Evolutionary conservation across 768 basidiomycete species (phyloP).

Genomic region (Coprinopsis cinerea): DNA sequence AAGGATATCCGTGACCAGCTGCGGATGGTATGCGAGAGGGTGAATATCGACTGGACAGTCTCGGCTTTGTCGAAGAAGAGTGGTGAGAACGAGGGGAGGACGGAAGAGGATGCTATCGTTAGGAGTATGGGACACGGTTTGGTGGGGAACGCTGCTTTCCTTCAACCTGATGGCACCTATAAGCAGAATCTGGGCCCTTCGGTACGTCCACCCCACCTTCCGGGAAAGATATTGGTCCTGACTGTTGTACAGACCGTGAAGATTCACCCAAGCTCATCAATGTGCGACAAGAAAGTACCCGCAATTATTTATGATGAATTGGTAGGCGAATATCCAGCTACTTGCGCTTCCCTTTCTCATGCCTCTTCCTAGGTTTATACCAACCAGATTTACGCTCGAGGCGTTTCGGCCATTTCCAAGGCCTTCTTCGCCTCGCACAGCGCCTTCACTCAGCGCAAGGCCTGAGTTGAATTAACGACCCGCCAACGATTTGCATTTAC

Average conservation of each 20-base stretch:
- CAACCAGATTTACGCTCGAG: conserved; percentile 82
- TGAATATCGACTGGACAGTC: conserved; percentile 52
- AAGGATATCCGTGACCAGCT: conserved; percentile 78
- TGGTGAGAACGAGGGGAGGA: background rate
- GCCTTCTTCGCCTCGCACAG: conserved; percentile 32
- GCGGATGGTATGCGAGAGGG: conserved; percentile 51
- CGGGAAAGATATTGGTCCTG: background rate
- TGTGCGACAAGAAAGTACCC: conserved; percentile 75
- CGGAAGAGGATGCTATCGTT: conserved; percentile 60
- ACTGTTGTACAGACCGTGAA: conserved; percentile 53
- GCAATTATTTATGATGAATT: conserved; percentile 93
- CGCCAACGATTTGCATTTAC: too few relatives aligned
- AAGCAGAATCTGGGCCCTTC: conserved; percentile 72
- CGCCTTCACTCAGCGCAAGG: conserved; percentile 27
- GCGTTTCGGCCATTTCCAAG: conserved; percentile 79
- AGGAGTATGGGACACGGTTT: conserved; percentile 71
- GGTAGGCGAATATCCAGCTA: conserved; percentile 35
- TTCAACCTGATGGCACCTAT: conserved; percentile 85
- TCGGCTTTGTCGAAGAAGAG: conserved; percentile 21
- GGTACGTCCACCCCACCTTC: conserved; percentile 34
- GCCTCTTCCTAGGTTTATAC: conserved; percentile 55
- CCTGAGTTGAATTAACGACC: conserved; percentile 12
- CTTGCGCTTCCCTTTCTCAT: background rate
- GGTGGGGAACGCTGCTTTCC: conserved; percentile 75
- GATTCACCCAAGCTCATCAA: conserved; percentile 83